Evolutionary conservation across 768 basidiomycete species (phyloP).

Genomic region (Hydnomerulius pinastri): DNA sequence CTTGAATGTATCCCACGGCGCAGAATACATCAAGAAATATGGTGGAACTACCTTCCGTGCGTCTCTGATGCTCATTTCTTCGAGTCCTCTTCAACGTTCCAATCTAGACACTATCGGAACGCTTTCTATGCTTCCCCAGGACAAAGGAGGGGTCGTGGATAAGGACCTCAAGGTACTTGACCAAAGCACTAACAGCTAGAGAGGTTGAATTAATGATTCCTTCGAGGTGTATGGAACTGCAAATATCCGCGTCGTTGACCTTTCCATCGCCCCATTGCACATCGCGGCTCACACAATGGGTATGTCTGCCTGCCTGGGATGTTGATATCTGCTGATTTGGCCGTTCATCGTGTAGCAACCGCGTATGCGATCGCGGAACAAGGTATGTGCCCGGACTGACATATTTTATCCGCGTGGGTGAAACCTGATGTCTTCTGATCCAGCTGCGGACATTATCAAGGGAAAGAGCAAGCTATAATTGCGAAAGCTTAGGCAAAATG

Average conservation of each 20-base stretch:
- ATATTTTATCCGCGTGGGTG: too few species aligned
- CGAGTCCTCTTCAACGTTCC: background rate
- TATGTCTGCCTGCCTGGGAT: slow-evolving; percentile 3
- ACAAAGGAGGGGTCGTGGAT: slow-evolving; percentile 42
- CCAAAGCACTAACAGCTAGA: background rate
- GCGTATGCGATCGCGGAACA: slow-evolving; percentile 31
- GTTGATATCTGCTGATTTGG: background rate
- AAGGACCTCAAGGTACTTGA: slow-evolving; percentile 30
- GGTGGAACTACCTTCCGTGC: slow-evolving; percentile 13
- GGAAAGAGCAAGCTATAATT: background rate
- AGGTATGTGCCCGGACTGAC: too few species aligned
- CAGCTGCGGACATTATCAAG: slow-evolving; percentile 34
- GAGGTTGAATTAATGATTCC: background rate
- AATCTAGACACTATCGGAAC: slow-evolving; percentile 36
- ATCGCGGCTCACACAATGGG: slow-evolving; percentile 38
- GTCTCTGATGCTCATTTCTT: background rate
- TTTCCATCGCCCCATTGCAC: slow-evolving; percentile 43
- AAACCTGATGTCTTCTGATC: too few species aligned
- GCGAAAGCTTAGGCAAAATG: too few species aligned
- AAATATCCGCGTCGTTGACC: slow-evolving; percentile 50
- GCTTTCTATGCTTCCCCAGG: slow-evolving; percentile 42
- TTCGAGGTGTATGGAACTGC: slow-evolving; percentile 40
- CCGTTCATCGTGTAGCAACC: slow-evolving; percentile 8
- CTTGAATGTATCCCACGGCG: too few species aligned
- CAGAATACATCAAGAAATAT: slow-evolving; percentile 22